Conservation (phyloP, 805 yeast species). For the Lipomyces lipofer region DNA sequence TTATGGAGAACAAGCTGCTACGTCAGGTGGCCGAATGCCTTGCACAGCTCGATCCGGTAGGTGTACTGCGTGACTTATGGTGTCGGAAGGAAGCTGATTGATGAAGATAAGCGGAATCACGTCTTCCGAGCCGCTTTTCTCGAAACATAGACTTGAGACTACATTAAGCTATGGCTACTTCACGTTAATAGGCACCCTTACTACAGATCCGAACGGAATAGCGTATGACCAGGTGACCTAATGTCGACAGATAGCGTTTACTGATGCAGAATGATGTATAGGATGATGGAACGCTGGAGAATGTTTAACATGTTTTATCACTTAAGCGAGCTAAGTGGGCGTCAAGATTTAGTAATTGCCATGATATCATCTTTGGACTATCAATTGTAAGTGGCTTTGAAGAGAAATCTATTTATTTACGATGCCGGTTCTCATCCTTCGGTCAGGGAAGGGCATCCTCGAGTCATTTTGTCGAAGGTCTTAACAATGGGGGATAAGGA, state of each 20-base stretch:
- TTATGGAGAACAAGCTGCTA: constrained; percentile 71
- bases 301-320: constrained; percentile 78
- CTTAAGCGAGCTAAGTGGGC: constrained; percentile 54
- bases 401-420: no score
- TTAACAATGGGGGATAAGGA: constrained; percentile 54
- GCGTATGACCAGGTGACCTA: constrained; percentile 29
- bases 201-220: constrained; percentile 61
- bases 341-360: constrained; percentile 58
- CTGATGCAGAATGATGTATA: neutral
- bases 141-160: constrained; percentile 55
- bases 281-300: constrained; percentile 75
- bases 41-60: constrained; percentile 82
- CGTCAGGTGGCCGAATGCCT: constrained; percentile 89
- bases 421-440: no score
- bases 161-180: constrained; percentile 79
- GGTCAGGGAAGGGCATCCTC: constrained; percentile 69
- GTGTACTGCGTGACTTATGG: no score
- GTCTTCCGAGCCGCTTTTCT: constrained; percentile 73
- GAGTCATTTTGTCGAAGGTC: constrained; percentile 66
- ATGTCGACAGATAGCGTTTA: neutral
- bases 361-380: constrained; percentile 66
- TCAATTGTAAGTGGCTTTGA: no score
- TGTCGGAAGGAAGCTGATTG: no score
- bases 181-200: constrained; percentile 71
- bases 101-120: constrained; percentile 71